Percentiles rank a stretch among this genome's conserved stretches.
These are phyloP conservation scores for Nakaseomyces delphensis DNA, from an alignment of 1,139 yeast genomes.

Conservation along the genomic window DNA sequence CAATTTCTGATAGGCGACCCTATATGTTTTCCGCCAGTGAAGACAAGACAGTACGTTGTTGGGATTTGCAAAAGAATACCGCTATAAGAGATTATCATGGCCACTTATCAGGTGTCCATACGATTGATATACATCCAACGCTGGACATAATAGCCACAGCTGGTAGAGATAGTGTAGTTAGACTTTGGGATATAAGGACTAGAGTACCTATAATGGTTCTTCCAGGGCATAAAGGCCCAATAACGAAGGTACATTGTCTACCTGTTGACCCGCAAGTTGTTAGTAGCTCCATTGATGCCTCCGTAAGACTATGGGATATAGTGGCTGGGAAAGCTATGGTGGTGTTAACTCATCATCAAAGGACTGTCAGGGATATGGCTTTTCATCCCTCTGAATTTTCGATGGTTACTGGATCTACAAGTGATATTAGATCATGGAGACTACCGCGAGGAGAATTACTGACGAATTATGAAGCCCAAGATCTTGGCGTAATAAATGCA, in stretches of 20 bases:
- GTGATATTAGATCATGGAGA: slow-evolving; percentile 75
- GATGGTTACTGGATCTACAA: slow-evolving; percentile 73
- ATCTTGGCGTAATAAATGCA: slow-evolving; percentile 56
- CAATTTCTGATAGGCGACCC: slow-evolving; percentile 67
- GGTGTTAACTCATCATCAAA: slow-evolving; percentile 73
- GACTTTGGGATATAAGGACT: slow-evolving; percentile 92
- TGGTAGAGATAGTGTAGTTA: slow-evolving; percentile 77
- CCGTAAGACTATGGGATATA: slow-evolving; percentile 82
- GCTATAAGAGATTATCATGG: slow-evolving; percentile 88
- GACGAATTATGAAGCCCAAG: slow-evolving; percentile 42
- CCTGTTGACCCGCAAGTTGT: slow-evolving; percentile 77
- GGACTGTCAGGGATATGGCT: slow-evolving; percentile 66
- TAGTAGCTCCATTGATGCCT: slow-evolving; percentile 76
- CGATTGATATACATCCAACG: slow-evolving; percentile 79
- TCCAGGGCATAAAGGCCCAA: slow-evolving; percentile 72
- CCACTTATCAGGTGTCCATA: slow-evolving; percentile 81
- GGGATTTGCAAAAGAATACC: slow-evolving; percentile 87
- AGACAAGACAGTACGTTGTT: slow-evolving; percentile 89
- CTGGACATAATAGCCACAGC: slow-evolving; percentile 81
- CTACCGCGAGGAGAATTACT: slow-evolving; percentile 70
- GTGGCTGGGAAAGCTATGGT: slow-evolving; percentile 50
- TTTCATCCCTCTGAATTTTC: slow-evolving; percentile 67
- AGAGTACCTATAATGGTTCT: slow-evolving; percentile 67
- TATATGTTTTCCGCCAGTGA: slow-evolving; percentile 89
- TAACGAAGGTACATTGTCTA: slow-evolving; percentile 60